Evolutionary conservation across 768 basidiomycete genomes (phyloP), one percentile per base, ranked within the genome.

Genomic region (Cystofilobasidium bisporidii): DNA sequence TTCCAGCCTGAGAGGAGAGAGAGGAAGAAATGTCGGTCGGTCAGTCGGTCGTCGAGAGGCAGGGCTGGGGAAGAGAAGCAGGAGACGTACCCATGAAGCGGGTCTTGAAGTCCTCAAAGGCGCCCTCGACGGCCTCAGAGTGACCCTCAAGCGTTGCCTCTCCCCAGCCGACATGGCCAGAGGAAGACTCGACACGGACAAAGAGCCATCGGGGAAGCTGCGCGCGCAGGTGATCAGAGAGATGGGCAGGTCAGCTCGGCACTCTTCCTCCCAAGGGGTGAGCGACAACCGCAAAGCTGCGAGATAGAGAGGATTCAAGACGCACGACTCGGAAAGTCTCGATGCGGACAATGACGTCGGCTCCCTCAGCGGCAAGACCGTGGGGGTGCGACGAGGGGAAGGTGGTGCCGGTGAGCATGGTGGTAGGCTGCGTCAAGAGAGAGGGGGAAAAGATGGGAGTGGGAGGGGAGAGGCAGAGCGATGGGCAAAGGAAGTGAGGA

Each of bases 111-210:
- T 86, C 85, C 28, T 76, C 71, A 71, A 83, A 80, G 20, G 85
- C 84, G 32, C 86, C 86, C 75, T 87, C 84, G 24, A 88, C 80
- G 15, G 87, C 85, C 75, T 88, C 86, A 9, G 85, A 85, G 73
- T 87, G 86, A 24, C 75, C 75, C 53, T 61, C 87, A 1, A 88
- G 81, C 0, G 86, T 87, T 32, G 80, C 84, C 75, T 87, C 87
- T 15, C 87, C 87, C 86, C 87, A 88, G 38, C 87, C 86, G 33
- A 87, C 81, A 30, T 84, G 74, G 0, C 84, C 85, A 50, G 83
- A 81, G 6, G 80, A 79, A 0, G 85, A 86, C 71, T 84, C 83
- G n/a, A 87, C 81, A 11, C 85, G 81, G 32, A 87, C 84, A 71
- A 88, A 87, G 5, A 88, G 78, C 87, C 86, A 87, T 41, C 41